Evolutionary conservation across 2,329 filamentous ascomycete genomes (phyloP), one percentile per base, ranked within the genome.

Genomic region (Ophiostoma piceae): DNA sequence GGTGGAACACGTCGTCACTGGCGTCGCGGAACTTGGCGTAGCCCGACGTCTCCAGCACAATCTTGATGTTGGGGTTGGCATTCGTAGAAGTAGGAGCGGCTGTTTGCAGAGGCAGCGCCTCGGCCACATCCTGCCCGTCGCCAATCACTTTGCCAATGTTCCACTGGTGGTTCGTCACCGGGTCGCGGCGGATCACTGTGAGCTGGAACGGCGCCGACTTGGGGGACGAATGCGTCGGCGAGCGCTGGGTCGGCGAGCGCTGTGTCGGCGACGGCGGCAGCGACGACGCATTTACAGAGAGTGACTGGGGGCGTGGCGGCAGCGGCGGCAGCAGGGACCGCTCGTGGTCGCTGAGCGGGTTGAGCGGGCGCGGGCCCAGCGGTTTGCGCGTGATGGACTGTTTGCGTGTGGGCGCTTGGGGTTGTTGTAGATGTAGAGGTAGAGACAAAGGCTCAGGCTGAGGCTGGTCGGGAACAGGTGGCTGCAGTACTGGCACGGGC

Each of bases 111-210:
- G 26, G 26, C 26, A 29, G 26, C 26, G 26, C 26, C 26, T 29
- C 26, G 1, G n/a, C 51, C 2, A 9, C n/a, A 5, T 22, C n/a
- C 51, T 57, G 51, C 39, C 41, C 65, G 11, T 19, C n/a, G 39
- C 37, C 35, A 43, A 43, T 84, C 67, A 92, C 84, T 69, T 83
- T 87, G 29, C 88, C 91, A 14, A 93, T 84, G 75, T 93, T 93
- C 90, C 90, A 92, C 77, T 93, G 91, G 69, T 83, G 83, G 8
- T 87, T 87, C 9, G 88, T 86, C 29, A 84, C 82, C 0, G 89
- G 89, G 76, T 93, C 89, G 73, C 90, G 86, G n/a, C 91, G 88
- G 74, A 93, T 92, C 16, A 94, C 78, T 0, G 87, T 89, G 16
- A 88, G 79, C 1, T 82, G 83, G 72, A 87, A 87, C 0, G 84